Conservation (phyloP, 148 eudicot species). For the Diospyros lotus region DNA sequence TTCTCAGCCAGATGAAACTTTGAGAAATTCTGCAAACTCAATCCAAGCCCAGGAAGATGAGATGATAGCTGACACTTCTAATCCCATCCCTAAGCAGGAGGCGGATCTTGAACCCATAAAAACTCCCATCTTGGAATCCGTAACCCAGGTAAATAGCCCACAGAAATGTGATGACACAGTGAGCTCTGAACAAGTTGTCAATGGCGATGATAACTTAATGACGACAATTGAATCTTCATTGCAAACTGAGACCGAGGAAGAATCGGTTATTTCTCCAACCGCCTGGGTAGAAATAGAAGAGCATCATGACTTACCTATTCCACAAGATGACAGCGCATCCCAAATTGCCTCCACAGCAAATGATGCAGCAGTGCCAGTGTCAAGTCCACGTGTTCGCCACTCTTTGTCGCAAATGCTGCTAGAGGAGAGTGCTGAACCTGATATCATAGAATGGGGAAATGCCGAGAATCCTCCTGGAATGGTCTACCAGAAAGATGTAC, state of each 20-base stretch:
- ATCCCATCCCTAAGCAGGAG: constrained; percentile 22
- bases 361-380: constrained; percentile 28
- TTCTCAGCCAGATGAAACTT: constrained; percentile 34
- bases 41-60: constrained; percentile 29
- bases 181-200: constrained; percentile 20
- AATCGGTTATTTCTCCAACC: constrained; percentile 60
- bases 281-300: constrained; percentile 85
- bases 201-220: constrained; percentile 27
- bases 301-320: constrained; percentile 38
- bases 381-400: constrained; percentile 74
- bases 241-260: constrained; percentile 48
- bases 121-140: constrained; percentile 24
- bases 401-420: constrained; percentile 96
- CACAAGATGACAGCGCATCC: constrained; percentile 24
- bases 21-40: constrained; percentile 29
- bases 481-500: constrained; percentile 91
- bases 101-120: constrained; percentile 21
- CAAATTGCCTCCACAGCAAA: constrained; percentile 30
- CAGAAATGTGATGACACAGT: constrained; percentile 21
- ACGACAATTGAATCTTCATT: constrained; percentile 23
- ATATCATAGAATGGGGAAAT: constrained; percentile 85
- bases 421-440: constrained; percentile 77
- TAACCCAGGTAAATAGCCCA: constrained; percentile 22
- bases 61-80: constrained; percentile 26
- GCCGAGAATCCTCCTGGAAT: constrained; percentile 83